Conservation (phyloP, 2,329 filamentous ascomycete genomes). For the Stemphylium lycopersici region DNA sequence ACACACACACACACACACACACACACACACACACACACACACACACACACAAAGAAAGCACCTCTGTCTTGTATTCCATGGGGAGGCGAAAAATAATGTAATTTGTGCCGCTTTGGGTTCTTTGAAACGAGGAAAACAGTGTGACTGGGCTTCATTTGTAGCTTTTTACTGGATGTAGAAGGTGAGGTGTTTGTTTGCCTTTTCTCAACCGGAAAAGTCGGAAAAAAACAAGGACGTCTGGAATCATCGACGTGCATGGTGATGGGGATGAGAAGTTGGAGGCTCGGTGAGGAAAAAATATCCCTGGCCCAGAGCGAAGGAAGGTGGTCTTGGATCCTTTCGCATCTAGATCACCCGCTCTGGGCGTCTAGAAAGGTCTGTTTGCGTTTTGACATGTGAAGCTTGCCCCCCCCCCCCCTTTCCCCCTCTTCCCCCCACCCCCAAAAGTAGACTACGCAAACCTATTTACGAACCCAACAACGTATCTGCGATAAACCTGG, state of each 20-base stretch:
- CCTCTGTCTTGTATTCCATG: too few relatives aligned
- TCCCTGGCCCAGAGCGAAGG: not conserved
- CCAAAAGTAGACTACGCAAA: not conserved
- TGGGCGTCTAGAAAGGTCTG: not conserved
- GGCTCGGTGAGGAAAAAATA: not conserved
- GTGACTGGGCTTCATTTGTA: too few relatives aligned
- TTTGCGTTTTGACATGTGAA: conserved; percentile 2
- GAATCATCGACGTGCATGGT: not conserved
- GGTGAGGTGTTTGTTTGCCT: not conserved
- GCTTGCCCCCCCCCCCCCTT: not conserved
- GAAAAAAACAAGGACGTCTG: not conserved
- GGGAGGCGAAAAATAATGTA: too few relatives aligned
- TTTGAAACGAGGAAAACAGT: too few relatives aligned
- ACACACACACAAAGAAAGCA: too few relatives aligned
- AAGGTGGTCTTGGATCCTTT: not conserved
- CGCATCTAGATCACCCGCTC: not conserved
- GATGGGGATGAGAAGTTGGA: not conserved
- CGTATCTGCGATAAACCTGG: not conserved
- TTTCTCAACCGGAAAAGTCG: not conserved
- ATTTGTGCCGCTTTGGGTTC: too few relatives aligned
- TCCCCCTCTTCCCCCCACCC: too few relatives aligned
- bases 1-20: too few relatives aligned
- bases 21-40: too few relatives aligned
- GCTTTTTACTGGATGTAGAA: not conserved
- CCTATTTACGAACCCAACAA: not conserved